A percentile compares a stretch with the other conserved stretches of the same genome.
Conservation (phyloP, 2,329 filamentous ascomycete species). For the Botrytis tulipae region DNA sequence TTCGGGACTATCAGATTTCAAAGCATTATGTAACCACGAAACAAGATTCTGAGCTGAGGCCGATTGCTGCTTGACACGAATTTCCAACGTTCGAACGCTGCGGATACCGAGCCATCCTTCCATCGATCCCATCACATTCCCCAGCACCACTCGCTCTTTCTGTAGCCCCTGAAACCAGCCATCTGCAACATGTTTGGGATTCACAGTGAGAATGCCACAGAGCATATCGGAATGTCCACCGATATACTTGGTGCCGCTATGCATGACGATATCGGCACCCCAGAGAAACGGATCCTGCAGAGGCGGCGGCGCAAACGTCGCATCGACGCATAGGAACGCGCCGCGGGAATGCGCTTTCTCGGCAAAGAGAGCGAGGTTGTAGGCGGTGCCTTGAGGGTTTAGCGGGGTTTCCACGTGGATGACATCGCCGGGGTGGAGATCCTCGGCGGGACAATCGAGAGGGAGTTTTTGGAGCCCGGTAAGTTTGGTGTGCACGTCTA, state of each 20-base stretch:
- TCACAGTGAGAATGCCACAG: slow-evolving; percentile 75
- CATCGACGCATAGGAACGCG: slow-evolving; percentile 78
- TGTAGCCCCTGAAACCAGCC: slow-evolving; percentile 56
- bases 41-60: slow-evolving; percentile 68
- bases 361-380: slow-evolving; percentile 69
- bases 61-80: slow-evolving; percentile 77
- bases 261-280: slow-evolving; percentile 86
- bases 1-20: slow-evolving; percentile 27
- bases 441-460: slow-evolving; percentile 64
- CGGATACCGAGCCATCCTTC: slow-evolving; percentile 91
- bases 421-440: slow-evolving; percentile 74
- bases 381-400: slow-evolving; percentile 84
- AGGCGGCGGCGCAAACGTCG: slow-evolving; percentile 89
- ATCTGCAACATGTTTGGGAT: slow-evolving; percentile 47
- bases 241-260: slow-evolving; percentile 93
- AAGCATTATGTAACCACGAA: slow-evolving; percentile 57
- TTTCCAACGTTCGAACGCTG: slow-evolving; percentile 79
- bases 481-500: slow-evolving; percentile 70
- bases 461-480: slow-evolving; percentile 71
- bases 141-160: slow-evolving; percentile 72
- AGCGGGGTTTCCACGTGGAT: slow-evolving; percentile 91
- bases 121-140: slow-evolving; percentile 81
- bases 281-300: slow-evolving; percentile 80
- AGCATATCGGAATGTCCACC: slow-evolving; percentile 94
- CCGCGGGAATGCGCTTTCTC: slow-evolving; percentile 68